Conservation (phyloP, 345 rosid species). For the Nephelium lappaceum region DNA sequence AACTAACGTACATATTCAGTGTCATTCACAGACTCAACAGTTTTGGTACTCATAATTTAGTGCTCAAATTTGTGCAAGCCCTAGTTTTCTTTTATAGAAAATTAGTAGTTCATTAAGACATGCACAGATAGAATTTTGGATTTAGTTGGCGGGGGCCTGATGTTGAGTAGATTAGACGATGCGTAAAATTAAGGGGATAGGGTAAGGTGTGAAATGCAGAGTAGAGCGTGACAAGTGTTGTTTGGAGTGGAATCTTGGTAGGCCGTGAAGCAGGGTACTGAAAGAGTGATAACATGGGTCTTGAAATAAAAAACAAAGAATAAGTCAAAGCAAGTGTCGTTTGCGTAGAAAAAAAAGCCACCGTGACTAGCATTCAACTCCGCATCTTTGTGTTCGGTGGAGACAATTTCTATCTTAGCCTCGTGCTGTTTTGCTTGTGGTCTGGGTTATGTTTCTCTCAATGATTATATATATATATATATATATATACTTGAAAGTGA, state of each 20-base stretch:
- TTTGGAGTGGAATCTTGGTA: background rate
- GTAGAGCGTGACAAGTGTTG: background rate
- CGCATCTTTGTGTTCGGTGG: background rate
- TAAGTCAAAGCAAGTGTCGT: constrained; percentile 4
- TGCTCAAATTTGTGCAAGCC: too few species aligned
- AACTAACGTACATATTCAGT: too few species aligned
- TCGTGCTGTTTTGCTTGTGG: background rate
- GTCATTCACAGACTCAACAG: too few species aligned
- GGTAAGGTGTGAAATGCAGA: background rate
- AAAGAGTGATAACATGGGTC: background rate
- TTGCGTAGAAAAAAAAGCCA: background rate
- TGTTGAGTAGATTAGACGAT: background rate
- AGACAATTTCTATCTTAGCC: background rate
- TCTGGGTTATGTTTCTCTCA: background rate
- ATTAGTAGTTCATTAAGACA: too few species aligned
- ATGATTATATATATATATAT: background rate
- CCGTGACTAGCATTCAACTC: background rate
- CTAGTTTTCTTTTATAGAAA: too few species aligned
- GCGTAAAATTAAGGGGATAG: background rate
- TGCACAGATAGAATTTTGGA: background rate
- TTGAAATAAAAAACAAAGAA: background rate
- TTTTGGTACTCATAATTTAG: too few species aligned
- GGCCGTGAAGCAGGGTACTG: constrained; percentile 6
- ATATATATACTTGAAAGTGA: too few species aligned
- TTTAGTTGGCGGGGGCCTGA: background rate